phyloP scores from a whole-genome alignment of 768 basidiomycete species.

The Macrolepiota fuliginosa region DNA sequence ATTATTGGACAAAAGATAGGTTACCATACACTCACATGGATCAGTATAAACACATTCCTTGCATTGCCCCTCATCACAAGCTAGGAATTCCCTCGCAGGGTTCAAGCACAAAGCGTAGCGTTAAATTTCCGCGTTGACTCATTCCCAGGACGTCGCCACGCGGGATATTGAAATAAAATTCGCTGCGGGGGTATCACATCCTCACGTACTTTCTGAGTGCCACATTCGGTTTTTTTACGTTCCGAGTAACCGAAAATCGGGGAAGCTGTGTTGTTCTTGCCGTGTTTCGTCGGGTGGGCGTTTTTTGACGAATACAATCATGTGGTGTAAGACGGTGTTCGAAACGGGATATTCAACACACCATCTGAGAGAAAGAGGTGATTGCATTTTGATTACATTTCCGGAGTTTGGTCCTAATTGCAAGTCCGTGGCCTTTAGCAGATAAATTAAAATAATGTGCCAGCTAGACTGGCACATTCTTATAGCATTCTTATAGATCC shows the following conservation, averaged over 20 bases:
- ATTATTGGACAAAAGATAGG: constrained; percentile 6
- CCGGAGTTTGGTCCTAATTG: background rate
- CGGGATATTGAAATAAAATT: background rate
- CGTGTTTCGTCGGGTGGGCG: constrained; percentile 74
- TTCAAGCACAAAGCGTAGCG: constrained; percentile 84
- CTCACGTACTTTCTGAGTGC: constrained; percentile 64
- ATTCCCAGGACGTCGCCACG: constrained; percentile 73
- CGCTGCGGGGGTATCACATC: background rate
- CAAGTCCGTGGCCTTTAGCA: too few species aligned
- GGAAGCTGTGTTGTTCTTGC: constrained; percentile 88
- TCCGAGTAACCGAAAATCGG: constrained; percentile 90
- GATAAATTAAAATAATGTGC: too few species aligned
- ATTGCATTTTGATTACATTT: too few species aligned
- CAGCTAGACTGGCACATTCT: too few species aligned
- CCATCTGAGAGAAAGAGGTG: background rate
- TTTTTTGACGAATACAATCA: background rate
- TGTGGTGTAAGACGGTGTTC: background rate
- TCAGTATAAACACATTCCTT: constrained; percentile 92
- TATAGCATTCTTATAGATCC: too few species aligned
- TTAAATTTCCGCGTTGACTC: constrained; percentile 94
- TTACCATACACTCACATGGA: constrained; percentile 50
- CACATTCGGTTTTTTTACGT: constrained; percentile 82
- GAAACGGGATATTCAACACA: too few species aligned
- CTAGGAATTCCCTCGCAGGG: constrained; percentile 77
- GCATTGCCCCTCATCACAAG: constrained; percentile 85